Base-by-base conservation (phyloP, 1,284 basidiomycete species). In the Lentinula novae-zelandiae region DNA sequence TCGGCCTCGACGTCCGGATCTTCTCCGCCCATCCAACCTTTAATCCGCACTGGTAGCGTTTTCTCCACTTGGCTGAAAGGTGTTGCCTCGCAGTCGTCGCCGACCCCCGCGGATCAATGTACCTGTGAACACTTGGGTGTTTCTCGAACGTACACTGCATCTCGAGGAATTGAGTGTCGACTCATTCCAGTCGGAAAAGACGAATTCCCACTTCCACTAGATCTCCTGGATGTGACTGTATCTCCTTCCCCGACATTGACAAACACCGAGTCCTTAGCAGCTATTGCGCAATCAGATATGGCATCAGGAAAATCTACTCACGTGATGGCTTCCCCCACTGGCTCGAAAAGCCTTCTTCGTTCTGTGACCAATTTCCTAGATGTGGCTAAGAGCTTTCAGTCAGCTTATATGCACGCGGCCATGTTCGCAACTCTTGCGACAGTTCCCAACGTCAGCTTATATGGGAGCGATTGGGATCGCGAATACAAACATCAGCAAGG, bases 301-400 rank as follows among this genome's bases (percentile, higher is more conserved):
- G 57, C 58, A 12, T 15, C 17, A 20, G 5, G 17, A 15, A 31
- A 33, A 6, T 20, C 13, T 10, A 13, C 7, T 20, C 34, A 58
- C 46, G 13, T 53, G n/a, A 52, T 63, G 12, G 1, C 22, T 31
- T n/a, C 61, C 57, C 12, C 57, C 31, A 55, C 38, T 5, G 58
- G 76, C 7, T 71, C 73, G 5, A 67, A 65, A 44, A 71, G 69
- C 40, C 69, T 85, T 50, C 70, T 76, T 51, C 74, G 75, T 57
- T 79, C 78, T 27, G 74, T 86, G 53, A 70, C 76, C 33, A 75
- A 74, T 40, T 70, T 86, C 52, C 68, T 85, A 52, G 79, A 79
- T 64, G 72, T 81, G 1, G 84, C 84, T 13, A 79, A 78, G 59
- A 78, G 78, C n/a, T 76, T 86, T 65, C 84, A 86, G 67, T 75